A percentile compares a stretch with the other conserved stretches of the same genome.
These are phyloP conservation scores for Dionaea muscipula DNA, from an alignment of 179 eudicot genomes.

Conservation along the genomic window DNA sequence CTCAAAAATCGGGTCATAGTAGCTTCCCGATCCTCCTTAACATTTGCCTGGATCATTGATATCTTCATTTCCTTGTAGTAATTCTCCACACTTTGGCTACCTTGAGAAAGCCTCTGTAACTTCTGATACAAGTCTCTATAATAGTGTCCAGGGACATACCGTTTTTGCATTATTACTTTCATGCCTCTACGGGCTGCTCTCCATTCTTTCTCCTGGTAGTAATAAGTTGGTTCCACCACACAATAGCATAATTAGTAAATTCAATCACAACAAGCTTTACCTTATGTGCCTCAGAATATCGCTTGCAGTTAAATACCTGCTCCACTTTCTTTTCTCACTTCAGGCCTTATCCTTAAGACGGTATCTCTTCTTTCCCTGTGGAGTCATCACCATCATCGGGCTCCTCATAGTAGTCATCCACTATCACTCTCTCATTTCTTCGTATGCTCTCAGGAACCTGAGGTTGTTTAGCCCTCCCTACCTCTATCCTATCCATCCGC, in stretches of 20 bases:
- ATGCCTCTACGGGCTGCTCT: neutral
- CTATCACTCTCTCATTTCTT: no score
- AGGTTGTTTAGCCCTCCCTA: no score
- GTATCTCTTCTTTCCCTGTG: no score
- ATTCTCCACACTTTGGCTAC: neutral
- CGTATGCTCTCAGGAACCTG: no score
- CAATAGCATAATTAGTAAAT: neutral
- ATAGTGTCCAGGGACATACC: neutral
- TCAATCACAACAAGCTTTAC: neutral
- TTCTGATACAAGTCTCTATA: neutral
- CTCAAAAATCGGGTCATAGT: slow-evolving; percentile 1
- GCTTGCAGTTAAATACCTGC: neutral
- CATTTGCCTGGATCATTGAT: neutral
- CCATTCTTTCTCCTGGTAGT: neutral
- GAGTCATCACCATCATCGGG: no score
- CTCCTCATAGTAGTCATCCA: no score
- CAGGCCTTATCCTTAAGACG: neutral
- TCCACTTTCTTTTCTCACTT: neutral
- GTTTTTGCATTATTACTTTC: no score
- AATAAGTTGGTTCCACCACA: neutral
- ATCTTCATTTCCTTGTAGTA: slow-evolving; percentile 5
- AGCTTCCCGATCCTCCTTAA: neutral
- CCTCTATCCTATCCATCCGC: no score
- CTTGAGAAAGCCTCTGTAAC: neutral
- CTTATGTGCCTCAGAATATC: neutral